Conservation (phyloP, 1,284 basidiomycete species). For the Malassezia yamatoensis region DNA sequence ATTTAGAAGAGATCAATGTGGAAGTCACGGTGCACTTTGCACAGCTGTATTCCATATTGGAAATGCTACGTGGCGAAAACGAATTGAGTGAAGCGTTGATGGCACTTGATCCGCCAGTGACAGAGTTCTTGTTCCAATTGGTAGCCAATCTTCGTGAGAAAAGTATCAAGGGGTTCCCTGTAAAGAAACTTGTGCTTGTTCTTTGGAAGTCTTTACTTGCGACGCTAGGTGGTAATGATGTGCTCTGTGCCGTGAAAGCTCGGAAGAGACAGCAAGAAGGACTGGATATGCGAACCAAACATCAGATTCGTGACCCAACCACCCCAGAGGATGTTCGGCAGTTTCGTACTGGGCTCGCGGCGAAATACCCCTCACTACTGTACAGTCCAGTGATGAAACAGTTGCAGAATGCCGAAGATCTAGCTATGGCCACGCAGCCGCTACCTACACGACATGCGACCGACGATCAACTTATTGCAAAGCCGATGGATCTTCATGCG, state of each 20-base stretch:
- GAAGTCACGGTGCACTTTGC: slow-evolving; percentile 44
- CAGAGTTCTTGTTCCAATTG: slow-evolving; percentile 79
- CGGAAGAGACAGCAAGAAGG: slow-evolving; percentile 68
- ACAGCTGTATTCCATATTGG: slow-evolving; percentile 46
- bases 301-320: slow-evolving; percentile 24
- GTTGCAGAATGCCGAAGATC: slow-evolving; percentile 47
- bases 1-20: slow-evolving; percentile 45
- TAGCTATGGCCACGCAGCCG: slow-evolving; percentile 2
- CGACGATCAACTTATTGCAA: neutral
- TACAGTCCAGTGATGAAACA: slow-evolving; percentile 47
- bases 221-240: slow-evolving; percentile 82
- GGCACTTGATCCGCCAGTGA: slow-evolving; percentile 78
- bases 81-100: slow-evolving; percentile 43
- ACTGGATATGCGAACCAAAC: slow-evolving; percentile 35
- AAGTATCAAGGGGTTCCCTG: slow-evolving; percentile 64
- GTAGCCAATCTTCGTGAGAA: slow-evolving; percentile 83
- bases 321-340: slow-evolving; percentile 38
- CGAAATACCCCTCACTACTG: slow-evolving; percentile 50
- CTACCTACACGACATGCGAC: neutral
- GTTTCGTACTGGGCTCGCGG: slow-evolving; percentile 39
- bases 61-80: slow-evolving; percentile 35
- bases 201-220: slow-evolving; percentile 90
- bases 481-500: neutral
- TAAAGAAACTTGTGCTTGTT: slow-evolving; percentile 67
- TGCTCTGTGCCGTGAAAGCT: slow-evolving; percentile 71